Evolutionary conservation across 371 early-diverging fungal genomes (phyloP), one percentile per base, ranked within the genome.

Genomic region (Caulochytrium protostelioides): DNA sequence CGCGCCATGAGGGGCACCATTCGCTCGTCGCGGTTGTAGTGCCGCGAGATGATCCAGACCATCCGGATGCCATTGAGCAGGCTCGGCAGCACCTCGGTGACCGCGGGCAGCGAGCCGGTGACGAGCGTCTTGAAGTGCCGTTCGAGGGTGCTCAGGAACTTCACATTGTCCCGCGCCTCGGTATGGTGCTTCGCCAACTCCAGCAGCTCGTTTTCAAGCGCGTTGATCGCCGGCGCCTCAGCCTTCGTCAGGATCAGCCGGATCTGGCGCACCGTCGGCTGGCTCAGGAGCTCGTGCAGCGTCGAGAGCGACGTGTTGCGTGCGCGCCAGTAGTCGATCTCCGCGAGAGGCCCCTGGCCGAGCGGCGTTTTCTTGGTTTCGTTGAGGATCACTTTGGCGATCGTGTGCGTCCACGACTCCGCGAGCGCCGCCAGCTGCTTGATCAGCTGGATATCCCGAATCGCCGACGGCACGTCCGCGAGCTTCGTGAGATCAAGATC

Each of bases 31-130:
- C 64, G 48, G 34, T 68, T 68, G 41, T 68, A 68, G 41, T 68
- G 69, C 7, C 69, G 41, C 4, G 69, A 68, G 21, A 68, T 65
- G 31, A 65, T 68, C 69, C 69, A 68, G 8, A 68, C 69, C 69
- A 68, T 68, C 5, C 65, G 52, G 15, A 68, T 63, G 1, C 65
- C 61, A 34, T 68, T 65, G 47, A 68, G 47, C 13, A 68, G 47
- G 9, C 51, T 49, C 14, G 58, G 59, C 6, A 68, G 48, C 7
- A 15, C 28, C n/a, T 42, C 57, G 57, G 36, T 50, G 50, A 0
- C 65, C 60, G 24, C 52, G 49, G 28, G 17, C 5, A 68, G 44
- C 28, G 57, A 54, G 2, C 61, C 69, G 2, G 46, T 49, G 12
- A 57, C 45, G 27, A 68, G 55, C 27, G 54, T 59, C 39, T 68